Evolutionary conservation across 805 yeast species (phyloP), one percentile per base, ranked within the genome.

Genomic region (Candida oleophila): DNA sequence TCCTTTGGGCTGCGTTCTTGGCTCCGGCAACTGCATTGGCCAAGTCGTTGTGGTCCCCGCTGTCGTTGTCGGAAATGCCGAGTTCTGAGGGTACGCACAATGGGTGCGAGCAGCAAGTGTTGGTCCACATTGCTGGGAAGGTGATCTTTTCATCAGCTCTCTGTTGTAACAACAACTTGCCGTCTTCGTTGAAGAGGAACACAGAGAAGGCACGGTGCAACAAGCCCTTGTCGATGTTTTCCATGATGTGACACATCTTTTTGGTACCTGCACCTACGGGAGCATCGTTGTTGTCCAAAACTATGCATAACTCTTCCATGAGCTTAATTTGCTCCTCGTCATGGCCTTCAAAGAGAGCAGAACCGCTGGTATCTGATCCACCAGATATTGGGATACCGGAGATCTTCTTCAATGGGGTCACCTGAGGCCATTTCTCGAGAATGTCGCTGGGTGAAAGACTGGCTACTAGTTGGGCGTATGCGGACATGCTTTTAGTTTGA

Each of bases 91-190:
- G 78, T 32, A 89, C 81, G 45, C 96, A 89, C 44, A 94, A 74
- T 8, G 99, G 99, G 65, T 94, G 99, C 1, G 98, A 91, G 66
- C 99, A 94, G 69, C 99, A 94, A 1, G 99, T 94, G 66, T 94
- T 94, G 21, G 99, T 94, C 99, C 99, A 94, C 85, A 91, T 83
- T 48, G 82, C 82, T 0, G 98, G 96, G 68, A 94, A 94, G 1
- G 99, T 94, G 70, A 94, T 94, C 66, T 94, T 94, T 64, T 94
- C 98, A 42, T 83, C 82, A 0, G 99, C 98, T 57, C 99, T 82
- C 71, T 92, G 97, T 71, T 94, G 99, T 55, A 94, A 74, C 48
- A 94, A 75, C 51, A 94, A 76, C 66, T 86, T 77, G 49, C 83
- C 82, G 39, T 87, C 80, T 19, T 79, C 80, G 65, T 90, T 85